Evolutionary conservation across 257 asterid species (phyloP), one percentile per base, ranked within the genome.

Genomic region (Dorcoceras hygrometricum): DNA sequence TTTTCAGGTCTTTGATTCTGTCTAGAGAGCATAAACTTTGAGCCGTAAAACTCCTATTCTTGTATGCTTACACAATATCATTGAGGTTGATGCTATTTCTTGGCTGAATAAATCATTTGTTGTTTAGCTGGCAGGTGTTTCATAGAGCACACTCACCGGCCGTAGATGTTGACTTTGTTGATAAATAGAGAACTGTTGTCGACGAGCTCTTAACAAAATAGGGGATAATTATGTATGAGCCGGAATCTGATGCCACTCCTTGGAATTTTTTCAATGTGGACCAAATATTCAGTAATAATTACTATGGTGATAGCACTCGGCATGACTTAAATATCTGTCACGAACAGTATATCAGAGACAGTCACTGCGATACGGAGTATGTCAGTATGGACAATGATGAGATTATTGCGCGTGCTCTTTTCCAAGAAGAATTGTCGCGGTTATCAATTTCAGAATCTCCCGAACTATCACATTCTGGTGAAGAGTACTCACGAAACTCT

Each of bases 241-340:
- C 86, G 14, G 91, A 89, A 71, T 74, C 91, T 57, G 96, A 91
- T 76, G 77, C 87, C 68, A 61, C 84, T 71, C 69, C 78, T 6
- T 89, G 96, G 93, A 65, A 82, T 68, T 77, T 87, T 62, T 76
- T 93, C 68, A 81, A 84, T 63, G 63, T 85, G 19, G 93, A 90
- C 66, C 77, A 75, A 70, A 76, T 88, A 66, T 89, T 88, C 81
- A 89, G 86, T 70, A 80, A 80, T 76, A 83, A 76, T 79, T 90
- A 88, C 69, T 86, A 90, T 24, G 96, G 95, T 22, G 95, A 85
- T 77, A 65, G 78, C 75, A 78, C 73, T 57, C 92, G 85, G 67
- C 87, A 86, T 76, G 95, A 78, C 56, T 82, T 86, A 71, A 84
- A 77, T 66, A 86, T 93, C 64, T 79, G 80, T 66, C 95, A 72